phyloP scores from a whole-genome alignment of 148 eudicot species.

The Rhododendron williamsianum region DNA sequence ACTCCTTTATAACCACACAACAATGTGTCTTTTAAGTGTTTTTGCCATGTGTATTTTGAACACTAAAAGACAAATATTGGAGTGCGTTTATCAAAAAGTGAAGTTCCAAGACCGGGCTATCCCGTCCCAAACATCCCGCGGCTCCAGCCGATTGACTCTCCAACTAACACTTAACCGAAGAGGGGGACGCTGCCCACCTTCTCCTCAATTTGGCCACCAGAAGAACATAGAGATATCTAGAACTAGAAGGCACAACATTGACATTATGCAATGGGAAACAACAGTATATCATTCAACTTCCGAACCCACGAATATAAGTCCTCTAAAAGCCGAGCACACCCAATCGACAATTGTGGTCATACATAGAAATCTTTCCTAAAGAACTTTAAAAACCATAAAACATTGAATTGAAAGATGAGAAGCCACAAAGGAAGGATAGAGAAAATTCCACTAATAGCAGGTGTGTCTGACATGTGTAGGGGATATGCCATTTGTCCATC shows the following conservation, averaged over 20 bases:
- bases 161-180: neutral
- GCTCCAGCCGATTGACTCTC: neutral
- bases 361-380: neutral
- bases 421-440: neutral
- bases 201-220: neutral
- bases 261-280: neutral
- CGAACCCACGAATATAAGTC: neutral
- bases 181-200: neutral
- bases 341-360: neutral
- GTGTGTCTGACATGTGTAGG: neutral
- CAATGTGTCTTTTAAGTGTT: too few species aligned
- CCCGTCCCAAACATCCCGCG: neutral
- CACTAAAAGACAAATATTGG: too few species aligned
- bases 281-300: constrained; percentile 1
- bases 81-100: too few species aligned
- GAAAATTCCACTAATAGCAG: constrained; percentile 9
- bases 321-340: neutral
- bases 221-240: neutral
- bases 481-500: neutral
- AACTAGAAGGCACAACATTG: neutral
- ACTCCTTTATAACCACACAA: too few species aligned
- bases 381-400: neutral
- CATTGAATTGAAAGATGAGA: neutral
- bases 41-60: too few species aligned
- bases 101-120: neutral